Evolutionary conservation across 192 early-diverging fungal genomes (phyloP), one percentile per base, ranked within the genome.

Genomic region (Mortierella claussenii): DNA sequence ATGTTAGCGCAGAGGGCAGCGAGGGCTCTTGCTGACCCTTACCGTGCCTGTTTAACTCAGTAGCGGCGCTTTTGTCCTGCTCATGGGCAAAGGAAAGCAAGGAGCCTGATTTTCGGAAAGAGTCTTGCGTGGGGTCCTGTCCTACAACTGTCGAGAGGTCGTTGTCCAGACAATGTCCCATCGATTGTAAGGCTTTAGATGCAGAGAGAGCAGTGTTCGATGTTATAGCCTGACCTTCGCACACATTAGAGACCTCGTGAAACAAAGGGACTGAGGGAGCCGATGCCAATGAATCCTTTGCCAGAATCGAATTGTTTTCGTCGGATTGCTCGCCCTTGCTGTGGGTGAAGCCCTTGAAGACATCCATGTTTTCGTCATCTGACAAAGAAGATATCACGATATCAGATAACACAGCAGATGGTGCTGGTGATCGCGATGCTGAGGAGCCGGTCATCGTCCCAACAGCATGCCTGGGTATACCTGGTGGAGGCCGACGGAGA

Each of bases 91-190:
- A 60, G 0, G 58, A 60, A 28, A 31, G 44, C 13, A 60, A 32
- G n/a, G 58, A 60, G 12, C 31, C 18, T n/a, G 20, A 17, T 33
- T 12, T 18, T 4, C 26, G 12, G n/a, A 48, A 12, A 23, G 43
- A 48, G 45, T 47, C 58, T 15, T 60, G 58, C 12, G 58, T 60
- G 3, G 45, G 58, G 4, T 33, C 23, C 15, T 48, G 45, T 6
- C 58, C 58, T 9, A 60, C 43, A 23, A 60, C 32, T 3, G 58
- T 60, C n/a, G 58, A 60, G 3, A 60, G 13, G 11, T 60, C 58
- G 44, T 60, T 45, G 18, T 48, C 44, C n/a, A n/a, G n/a, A n/a
- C n/a, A n/a, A n/a, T n/a, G n/a, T n/a, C n/a, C n/a, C n/a, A n/a
- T n/a, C n/a, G n/a, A 12, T 30, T 6, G 21, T 32, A 8, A 34